phyloP scores from a whole-genome alignment of 257 asterid species.

The Fraxinus excelsior region DNA sequence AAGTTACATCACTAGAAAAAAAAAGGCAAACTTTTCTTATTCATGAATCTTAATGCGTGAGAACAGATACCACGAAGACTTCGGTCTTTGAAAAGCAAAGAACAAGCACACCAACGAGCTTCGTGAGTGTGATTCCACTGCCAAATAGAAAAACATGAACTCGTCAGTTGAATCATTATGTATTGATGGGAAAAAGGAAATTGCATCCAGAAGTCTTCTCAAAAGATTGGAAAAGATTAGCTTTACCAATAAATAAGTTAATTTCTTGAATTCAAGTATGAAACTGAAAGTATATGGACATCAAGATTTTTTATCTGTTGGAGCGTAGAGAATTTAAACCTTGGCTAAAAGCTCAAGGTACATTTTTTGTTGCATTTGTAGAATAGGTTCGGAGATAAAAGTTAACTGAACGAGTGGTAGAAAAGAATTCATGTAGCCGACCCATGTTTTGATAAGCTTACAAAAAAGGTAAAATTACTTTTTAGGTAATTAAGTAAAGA shows the following conservation, averaged over 20 bases:
- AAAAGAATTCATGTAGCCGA: background rate
- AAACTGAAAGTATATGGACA: no score
- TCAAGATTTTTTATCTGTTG: no score
- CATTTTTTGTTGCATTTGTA: background rate
- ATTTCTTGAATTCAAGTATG: background rate
- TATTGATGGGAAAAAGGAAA: background rate
- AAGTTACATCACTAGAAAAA: constrained; percentile 7
- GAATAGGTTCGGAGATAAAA: background rate
- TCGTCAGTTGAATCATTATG: background rate
- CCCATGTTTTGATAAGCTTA: background rate
- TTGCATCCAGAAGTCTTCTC: background rate
- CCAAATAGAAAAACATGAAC: constrained; percentile 13
- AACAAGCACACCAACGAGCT: constrained; percentile 97
- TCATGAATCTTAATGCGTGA: background rate
- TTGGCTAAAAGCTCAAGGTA: background rate
- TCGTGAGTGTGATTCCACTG: constrained; percentile 98
- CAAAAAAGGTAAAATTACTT: background rate
- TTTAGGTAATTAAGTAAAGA: background rate
- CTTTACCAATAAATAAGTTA: background rate
- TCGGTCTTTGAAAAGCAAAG: constrained; percentile 87
- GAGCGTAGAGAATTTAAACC: background rate
- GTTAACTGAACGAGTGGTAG: background rate
- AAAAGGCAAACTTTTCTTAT: background rate
- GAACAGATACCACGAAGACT: constrained; percentile 79
- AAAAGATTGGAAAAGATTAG: background rate